phyloP scores from a whole-genome alignment of 176 grass and related monocot species.

The Echinochloa phyllopogon region DNA sequence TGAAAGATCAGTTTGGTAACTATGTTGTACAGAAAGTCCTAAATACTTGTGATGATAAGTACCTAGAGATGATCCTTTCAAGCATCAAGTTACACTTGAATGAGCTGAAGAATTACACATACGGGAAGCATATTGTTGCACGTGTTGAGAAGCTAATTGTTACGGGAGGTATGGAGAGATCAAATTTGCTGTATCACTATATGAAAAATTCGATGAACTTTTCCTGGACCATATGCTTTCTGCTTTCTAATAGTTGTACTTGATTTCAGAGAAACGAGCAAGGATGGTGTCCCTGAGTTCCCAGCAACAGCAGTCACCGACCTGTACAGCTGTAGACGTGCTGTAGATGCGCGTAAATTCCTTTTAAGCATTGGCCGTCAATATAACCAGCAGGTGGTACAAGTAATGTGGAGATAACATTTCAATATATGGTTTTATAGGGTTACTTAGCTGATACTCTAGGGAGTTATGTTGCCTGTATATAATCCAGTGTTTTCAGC shows the following conservation, averaged over 20 bases:
- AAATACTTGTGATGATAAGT: constrained; percentile 89
- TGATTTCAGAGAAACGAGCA: constrained; percentile 50
- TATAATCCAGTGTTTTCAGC: constrained; percentile 27
- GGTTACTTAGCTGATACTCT: constrained; percentile 29
- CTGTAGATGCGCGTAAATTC: constrained; percentile 28
- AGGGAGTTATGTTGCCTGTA: constrained; percentile 35
- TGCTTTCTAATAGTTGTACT: not conserved
- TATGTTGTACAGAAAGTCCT: constrained; percentile 96
- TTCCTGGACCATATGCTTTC: not conserved
- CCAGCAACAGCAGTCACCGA: constrained; percentile 11
- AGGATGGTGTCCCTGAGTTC: constrained; percentile 36
- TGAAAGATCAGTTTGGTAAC: constrained; percentile 99
- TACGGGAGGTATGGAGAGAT: constrained; percentile 67
- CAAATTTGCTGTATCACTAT: not conserved
- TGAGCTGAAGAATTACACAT: constrained; percentile 91
- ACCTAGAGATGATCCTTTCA: constrained; percentile 78
- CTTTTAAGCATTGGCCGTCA: constrained; percentile 24
- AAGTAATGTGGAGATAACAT: not conserved
- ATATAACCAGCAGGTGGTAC: not conserved
- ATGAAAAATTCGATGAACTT: not conserved
- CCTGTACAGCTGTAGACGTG: constrained; percentile 33
- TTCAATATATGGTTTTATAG: constrained; percentile 31
- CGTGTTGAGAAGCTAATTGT: constrained; percentile 91
- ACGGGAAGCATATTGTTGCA: constrained; percentile 93
- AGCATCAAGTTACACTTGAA: constrained; percentile 93